These are phyloP conservation scores for Westerdykella aurantiaca DNA, from an alignment of 2,329 filamentous ascomycete species.

Conservation along the genomic window DNA sequence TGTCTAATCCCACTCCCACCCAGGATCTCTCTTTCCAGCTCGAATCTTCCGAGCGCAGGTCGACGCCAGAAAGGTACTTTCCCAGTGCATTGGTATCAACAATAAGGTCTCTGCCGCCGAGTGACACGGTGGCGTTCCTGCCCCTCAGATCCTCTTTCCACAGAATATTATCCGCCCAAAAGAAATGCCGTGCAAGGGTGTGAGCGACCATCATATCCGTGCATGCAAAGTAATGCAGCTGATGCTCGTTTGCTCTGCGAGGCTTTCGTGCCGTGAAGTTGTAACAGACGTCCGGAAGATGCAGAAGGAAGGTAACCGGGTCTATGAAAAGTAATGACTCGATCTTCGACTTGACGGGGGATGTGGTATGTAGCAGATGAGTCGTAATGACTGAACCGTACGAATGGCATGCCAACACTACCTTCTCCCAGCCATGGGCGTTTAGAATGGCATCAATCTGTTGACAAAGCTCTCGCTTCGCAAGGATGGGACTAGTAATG, in stretches of 20 bases:
- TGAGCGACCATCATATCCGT: conserved; percentile 61
- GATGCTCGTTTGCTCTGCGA: conserved; percentile 57
- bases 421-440: conserved; percentile 52
- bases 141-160: conserved; percentile 57
- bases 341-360: conserved; percentile 41
- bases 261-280: conserved; percentile 51
- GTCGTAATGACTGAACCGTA: conserved; percentile 61
- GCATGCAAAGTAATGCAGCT: conserved; percentile 62
- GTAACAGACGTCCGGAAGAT: conserved; percentile 64
- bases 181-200: conserved; percentile 57
- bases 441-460: conserved; percentile 55
- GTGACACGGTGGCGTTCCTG: conserved; percentile 47
- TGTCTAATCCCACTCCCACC: conserved; percentile 46
- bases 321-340: conserved; percentile 52
- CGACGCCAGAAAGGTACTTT: conserved; percentile 48
- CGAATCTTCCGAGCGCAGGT: conserved; percentile 23
- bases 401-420: conserved; percentile 56
- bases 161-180: conserved; percentile 62
- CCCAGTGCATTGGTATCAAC: conserved; percentile 56
- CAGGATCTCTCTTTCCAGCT: conserved; percentile 33
- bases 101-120: conserved; percentile 57
- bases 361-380: conserved; percentile 52
- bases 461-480: conserved; percentile 49
- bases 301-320: conserved; percentile 61
- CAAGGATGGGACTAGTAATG: conserved; percentile 51